A percentile compares a stretch with the other conserved stretches of the same genome.
Evolutionary conservation across 768 basidiomycete species (phyloP).

Genomic region (Lanmaoa pseudosensibilis): DNA sequence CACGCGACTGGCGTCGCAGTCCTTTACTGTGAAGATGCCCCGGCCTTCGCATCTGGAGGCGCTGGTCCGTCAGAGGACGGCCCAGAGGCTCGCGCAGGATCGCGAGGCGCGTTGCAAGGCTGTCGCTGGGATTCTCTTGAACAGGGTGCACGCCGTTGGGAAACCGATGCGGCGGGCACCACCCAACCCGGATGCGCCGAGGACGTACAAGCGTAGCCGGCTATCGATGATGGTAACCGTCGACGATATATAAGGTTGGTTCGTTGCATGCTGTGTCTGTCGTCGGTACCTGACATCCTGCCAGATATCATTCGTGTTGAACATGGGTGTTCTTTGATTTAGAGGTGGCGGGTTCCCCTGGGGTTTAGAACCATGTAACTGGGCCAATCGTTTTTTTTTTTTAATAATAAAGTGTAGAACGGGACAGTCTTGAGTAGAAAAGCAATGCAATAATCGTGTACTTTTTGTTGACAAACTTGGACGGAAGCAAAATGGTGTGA

Average conservation of each 20-base stretch:
- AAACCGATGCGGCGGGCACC: conserved; percentile 49
- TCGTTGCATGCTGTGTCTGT: background rate
- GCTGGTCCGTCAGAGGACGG: conserved; percentile 32
- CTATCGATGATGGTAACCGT: conserved; percentile 51
- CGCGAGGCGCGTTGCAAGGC: conserved; percentile 47
- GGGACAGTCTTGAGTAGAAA: background rate
- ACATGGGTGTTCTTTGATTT: conserved; percentile 1
- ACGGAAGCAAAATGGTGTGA: conserved; percentile 7
- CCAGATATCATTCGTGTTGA: conserved; percentile 18
- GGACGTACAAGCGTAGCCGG: conserved; percentile 52
- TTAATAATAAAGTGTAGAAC: background rate
- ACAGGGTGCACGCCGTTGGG: conserved; percentile 52
- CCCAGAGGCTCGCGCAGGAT: conserved; percentile 35
- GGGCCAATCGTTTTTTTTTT: background rate
- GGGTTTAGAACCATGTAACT: background rate
- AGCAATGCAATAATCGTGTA: conserved; percentile 11
- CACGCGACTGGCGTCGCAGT: conserved; percentile 31
- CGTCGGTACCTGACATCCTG: background rate
- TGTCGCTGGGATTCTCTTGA: conserved; percentile 59
- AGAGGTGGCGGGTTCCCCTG: background rate
- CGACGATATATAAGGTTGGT: conserved; percentile 35
- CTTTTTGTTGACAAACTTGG: background rate
- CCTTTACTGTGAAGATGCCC: conserved; percentile 27
- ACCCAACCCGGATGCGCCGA: conserved; percentile 30
- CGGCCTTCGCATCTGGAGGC: conserved; percentile 23